phyloP scores from a whole-genome alignment of 2,329 filamentous ascomycete species.

The Fusarium marasasianum region DNA sequence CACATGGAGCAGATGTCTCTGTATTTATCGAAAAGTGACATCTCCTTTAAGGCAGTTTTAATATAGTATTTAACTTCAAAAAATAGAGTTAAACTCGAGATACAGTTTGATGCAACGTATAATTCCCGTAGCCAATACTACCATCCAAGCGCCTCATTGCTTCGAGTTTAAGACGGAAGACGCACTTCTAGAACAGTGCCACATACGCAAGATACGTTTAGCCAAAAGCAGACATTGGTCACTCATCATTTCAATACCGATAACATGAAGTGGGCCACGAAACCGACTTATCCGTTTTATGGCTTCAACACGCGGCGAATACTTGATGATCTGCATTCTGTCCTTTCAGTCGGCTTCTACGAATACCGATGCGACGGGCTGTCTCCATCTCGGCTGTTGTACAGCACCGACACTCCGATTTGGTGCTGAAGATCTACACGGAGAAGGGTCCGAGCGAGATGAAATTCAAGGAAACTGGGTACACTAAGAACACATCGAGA shows the following conservation, averaged over 20 bases:
- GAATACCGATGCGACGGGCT: not conserved
- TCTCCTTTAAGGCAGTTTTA: fast-evolving
- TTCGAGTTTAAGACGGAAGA: not conserved
- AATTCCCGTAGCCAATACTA: not conserved
- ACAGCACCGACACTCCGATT: not conserved
- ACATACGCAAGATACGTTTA: not conserved
- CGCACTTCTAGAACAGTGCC: not conserved
- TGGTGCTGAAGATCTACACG: not conserved
- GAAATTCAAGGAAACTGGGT: not conserved
- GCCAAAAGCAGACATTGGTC: no score
- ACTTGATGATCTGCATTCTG: not conserved
- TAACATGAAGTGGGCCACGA: not conserved
- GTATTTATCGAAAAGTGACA: fast-evolving
- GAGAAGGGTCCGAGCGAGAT: not conserved
- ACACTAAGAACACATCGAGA: not conserved
- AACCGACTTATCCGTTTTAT: not conserved
- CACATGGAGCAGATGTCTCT: fast-evolving
- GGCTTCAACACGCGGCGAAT: not conserved
- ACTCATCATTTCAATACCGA: not conserved
- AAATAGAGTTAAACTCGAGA: not conserved
- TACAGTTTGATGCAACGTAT: not conserved
- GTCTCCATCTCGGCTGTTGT: not conserved
- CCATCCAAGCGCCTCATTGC: not conserved
- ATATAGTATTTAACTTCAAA: not conserved
- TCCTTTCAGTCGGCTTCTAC: not conserved